These are phyloP conservation scores for Metschnikowia gelsemii DNA, from an alignment of 805 yeast species.

Conservation along the genomic window DNA sequence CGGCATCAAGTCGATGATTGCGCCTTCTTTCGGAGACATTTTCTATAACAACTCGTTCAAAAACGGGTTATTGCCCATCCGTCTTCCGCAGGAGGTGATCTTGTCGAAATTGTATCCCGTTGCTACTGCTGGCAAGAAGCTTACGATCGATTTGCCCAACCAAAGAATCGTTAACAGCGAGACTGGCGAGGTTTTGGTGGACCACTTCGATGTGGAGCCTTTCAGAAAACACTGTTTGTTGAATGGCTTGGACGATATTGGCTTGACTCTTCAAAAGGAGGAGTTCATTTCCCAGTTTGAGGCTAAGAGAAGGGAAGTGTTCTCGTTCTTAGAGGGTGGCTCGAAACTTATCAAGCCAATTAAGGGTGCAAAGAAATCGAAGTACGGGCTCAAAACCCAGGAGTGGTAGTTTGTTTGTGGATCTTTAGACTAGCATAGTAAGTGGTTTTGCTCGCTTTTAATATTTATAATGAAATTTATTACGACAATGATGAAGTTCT, in stretches of 20 bases:
- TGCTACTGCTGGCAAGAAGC: slow-evolving; percentile 67
- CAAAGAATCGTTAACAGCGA: slow-evolving; percentile 79
- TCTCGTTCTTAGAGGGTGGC: slow-evolving; percentile 93
- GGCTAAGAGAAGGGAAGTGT: slow-evolving; percentile 68
- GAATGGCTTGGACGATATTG: slow-evolving; percentile 96
- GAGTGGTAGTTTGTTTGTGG: slow-evolving; percentile 58
- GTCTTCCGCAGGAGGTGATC: slow-evolving; percentile 80
- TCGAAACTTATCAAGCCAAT: slow-evolving; percentile 65
- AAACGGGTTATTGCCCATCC: slow-evolving; percentile 91
- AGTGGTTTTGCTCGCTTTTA: too few relatives aligned
- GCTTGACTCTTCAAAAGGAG: slow-evolving; percentile 90
- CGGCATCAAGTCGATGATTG: slow-evolving; percentile 93
- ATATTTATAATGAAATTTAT: too few relatives aligned
- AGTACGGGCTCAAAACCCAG: slow-evolving; percentile 65
- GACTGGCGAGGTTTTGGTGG: slow-evolving; percentile 60
- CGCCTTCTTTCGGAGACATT: slow-evolving; percentile 98
- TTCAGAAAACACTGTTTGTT: slow-evolving; percentile 94
- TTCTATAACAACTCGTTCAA: slow-evolving; percentile 96
- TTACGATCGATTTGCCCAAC: slow-evolving; percentile 81
- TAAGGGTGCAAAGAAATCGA: slow-evolving; percentile 65
- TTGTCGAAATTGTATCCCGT: slow-evolving; percentile 70
- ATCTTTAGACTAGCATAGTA: too few relatives aligned
- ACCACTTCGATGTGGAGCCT: slow-evolving; percentile 79
- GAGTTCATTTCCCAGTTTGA: slow-evolving; percentile 73
- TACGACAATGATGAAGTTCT: too few relatives aligned